Evolutionary conservation across 2,329 filamentous ascomycete genomes (phyloP).

Genomic region (Myriosclerotinia duriaeana): DNA sequence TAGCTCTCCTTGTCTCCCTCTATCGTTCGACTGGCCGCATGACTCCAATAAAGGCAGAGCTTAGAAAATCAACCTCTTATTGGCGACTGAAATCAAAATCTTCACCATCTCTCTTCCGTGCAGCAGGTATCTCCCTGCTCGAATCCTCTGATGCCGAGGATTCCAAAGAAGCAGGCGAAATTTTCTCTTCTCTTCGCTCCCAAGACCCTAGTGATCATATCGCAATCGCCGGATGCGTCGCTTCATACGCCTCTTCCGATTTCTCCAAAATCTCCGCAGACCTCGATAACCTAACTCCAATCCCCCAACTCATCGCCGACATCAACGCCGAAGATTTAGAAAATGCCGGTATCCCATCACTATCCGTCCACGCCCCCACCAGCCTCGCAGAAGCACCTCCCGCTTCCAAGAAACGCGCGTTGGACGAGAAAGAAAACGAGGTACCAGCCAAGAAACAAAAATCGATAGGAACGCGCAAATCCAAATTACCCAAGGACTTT

Average conservation of each 20-base stretch:
- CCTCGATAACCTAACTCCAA: conserved; percentile 57
- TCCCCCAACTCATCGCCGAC: conserved; percentile 59
- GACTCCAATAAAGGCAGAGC: conserved; percentile 66
- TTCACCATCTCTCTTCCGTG: conserved; percentile 68
- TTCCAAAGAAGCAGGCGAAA: conserved; percentile 67
- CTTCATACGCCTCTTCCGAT: conserved; percentile 68
- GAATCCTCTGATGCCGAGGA: conserved; percentile 70
- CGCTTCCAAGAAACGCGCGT: conserved; percentile 50
- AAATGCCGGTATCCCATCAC: conserved; percentile 60
- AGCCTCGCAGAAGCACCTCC: conserved; percentile 45
- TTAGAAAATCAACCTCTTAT: conserved; percentile 76
- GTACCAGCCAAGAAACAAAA: conserved; percentile 42
- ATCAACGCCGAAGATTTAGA: conserved; percentile 64
- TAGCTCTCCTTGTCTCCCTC: conserved; percentile 76
- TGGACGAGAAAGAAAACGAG: conserved; percentile 55
- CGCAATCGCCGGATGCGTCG: conserved; percentile 80
- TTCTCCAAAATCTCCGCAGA: conserved; percentile 56
- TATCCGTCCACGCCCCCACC: conserved; percentile 39
- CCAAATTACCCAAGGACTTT: conserved; percentile 68
- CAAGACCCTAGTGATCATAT: conserved; percentile 66
- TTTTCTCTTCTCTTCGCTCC: conserved; percentile 71
- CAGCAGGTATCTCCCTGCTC: conserved; percentile 80
- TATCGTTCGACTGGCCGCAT: conserved; percentile 76
- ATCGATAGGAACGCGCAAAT: conserved; percentile 47
- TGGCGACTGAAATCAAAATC: conserved; percentile 67